These are phyloP conservation scores for Pichia scutulata DNA, from an alignment of 805 yeast species.

Conservation along the genomic window DNA sequence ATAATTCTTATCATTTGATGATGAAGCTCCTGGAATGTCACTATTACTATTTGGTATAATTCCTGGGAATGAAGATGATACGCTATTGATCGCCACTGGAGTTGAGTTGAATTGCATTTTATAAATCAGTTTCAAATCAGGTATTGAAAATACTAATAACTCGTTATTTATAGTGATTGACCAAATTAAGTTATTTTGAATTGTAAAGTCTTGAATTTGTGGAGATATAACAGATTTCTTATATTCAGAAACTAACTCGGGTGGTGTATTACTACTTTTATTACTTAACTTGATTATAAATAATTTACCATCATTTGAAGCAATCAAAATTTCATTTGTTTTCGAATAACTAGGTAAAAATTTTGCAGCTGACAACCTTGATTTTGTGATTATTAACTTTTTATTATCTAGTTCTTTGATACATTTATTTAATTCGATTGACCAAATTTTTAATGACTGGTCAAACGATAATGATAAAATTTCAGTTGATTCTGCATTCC, in stretches of 20 bases:
- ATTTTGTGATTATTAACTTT: constrained; percentile 1
- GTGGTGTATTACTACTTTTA: background rate
- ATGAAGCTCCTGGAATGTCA: background rate
- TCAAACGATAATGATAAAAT: constrained; percentile 70
- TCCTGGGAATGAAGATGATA: constrained; percentile 6
- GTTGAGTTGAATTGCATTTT: constrained; percentile 5
- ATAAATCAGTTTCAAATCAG: constrained; percentile 7
- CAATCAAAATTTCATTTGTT: constrained; percentile 8
- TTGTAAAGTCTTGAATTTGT: constrained; percentile 12
- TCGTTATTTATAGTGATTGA: constrained; percentile 11
- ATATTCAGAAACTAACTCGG: background rate
- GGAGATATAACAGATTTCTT: constrained; percentile 8
- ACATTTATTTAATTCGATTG: constrained; percentile 7
- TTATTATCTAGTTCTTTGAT: constrained; percentile 5
- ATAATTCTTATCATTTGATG: background rate
- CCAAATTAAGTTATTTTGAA: constrained; percentile 9
- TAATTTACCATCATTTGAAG: constrained; percentile 13
- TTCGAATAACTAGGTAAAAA: constrained; percentile 7
- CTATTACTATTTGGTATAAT: background rate
- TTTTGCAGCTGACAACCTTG: constrained; percentile 11
- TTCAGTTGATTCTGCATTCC: constrained; percentile 66
- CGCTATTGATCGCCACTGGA: constrained; percentile 9
- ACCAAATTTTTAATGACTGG: constrained; percentile 48
- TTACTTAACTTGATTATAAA: constrained; percentile 3
- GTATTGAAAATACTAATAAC: constrained; percentile 9